Percentiles rank a stretch among this genome's conserved stretches.
Conservation (phyloP, 164 flowering plant genomes). For the Tetracentron sinense region DNA sequence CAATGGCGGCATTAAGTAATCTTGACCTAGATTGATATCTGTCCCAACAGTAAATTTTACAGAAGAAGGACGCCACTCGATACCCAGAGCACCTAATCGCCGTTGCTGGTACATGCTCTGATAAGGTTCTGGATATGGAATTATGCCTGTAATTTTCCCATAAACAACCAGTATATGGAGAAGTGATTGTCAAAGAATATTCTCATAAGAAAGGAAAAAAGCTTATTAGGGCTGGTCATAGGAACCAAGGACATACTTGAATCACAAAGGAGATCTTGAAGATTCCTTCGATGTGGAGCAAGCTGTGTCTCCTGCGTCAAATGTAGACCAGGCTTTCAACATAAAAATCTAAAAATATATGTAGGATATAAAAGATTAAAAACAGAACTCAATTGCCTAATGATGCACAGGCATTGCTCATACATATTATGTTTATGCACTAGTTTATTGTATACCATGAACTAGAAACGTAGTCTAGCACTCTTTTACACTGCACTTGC, state of each 20-base stretch:
- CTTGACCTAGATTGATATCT: slow-evolving; percentile 70
- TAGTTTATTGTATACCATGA: no score
- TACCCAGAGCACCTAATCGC: slow-evolving; percentile 77
- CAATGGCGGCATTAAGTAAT: slow-evolving; percentile 62
- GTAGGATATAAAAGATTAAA: not conserved
- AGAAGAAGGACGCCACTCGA: slow-evolving; percentile 86
- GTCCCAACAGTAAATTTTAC: slow-evolving; percentile 73
- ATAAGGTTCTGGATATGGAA: slow-evolving; percentile 92
- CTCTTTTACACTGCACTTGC: no score
- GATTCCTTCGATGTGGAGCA: slow-evolving; percentile 72
- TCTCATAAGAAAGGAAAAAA: no score
- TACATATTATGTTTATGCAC: no score
- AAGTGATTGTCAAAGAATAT: not conserved
- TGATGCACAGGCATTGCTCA: not conserved
- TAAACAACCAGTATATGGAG: slow-evolving; percentile 13
- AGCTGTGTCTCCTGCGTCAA: slow-evolving; percentile 90
- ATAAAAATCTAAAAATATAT: no score
- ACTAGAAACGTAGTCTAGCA: no score
- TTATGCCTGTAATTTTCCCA: slow-evolving; percentile 57
- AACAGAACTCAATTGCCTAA: not conserved
- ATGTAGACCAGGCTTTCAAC: slow-evolving; percentile 16
- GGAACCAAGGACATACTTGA: slow-evolving; percentile 44
- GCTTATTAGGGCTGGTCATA: not conserved
- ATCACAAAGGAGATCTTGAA: slow-evolving; percentile 94
- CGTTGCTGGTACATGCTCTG: slow-evolving; percentile 84